phyloP scores from a whole-genome alignment of 768 basidiomycete species.

The Phanerodontia chrysosporium region DNA sequence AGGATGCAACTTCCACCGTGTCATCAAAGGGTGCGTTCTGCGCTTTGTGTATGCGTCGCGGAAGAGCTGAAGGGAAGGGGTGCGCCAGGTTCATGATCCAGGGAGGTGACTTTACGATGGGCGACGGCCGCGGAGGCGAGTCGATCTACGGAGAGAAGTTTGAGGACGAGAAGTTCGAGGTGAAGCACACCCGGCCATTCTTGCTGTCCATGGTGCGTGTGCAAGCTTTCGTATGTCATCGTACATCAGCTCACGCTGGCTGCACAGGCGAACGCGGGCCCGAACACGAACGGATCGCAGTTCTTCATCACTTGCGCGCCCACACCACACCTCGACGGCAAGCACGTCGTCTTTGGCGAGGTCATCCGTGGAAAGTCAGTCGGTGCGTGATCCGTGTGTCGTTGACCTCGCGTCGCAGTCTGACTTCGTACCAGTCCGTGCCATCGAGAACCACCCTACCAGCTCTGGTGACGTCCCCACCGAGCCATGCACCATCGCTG shows the following conservation, averaged over 20 bases:
- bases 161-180: slow-evolving; percentile 83
- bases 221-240: too few relatives aligned
- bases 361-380: slow-evolving; percentile 84
- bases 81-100: slow-evolving; percentile 87
- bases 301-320: slow-evolving; percentile 73
- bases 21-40: slow-evolving; percentile 68
- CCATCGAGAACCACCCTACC: slow-evolving; percentile 77
- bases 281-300: slow-evolving; percentile 75
- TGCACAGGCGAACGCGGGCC: slow-evolving; percentile 90
- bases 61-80: not conserved
- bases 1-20: slow-evolving; percentile 70
- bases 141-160: slow-evolving; percentile 52
- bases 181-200: slow-evolving; percentile 86
- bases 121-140: slow-evolving; percentile 52
- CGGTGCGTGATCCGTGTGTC: slow-evolving; percentile 34
- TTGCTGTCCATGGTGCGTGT: slow-evolving; percentile 81
- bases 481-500: slow-evolving; percentile 64
- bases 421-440: slow-evolving; percentile 45
- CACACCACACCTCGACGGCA: slow-evolving; percentile 76
- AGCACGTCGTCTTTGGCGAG: slow-evolving; percentile 84
- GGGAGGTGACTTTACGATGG: slow-evolving; percentile 77
- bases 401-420: not conserved
- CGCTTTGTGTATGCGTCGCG: not conserved
- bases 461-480: slow-evolving; percentile 71
- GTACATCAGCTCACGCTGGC: too few relatives aligned